These are phyloP conservation scores for Jamesozyma lodderae DNA, from an alignment of 805 yeast genomes.

Conservation along the genomic window DNA sequence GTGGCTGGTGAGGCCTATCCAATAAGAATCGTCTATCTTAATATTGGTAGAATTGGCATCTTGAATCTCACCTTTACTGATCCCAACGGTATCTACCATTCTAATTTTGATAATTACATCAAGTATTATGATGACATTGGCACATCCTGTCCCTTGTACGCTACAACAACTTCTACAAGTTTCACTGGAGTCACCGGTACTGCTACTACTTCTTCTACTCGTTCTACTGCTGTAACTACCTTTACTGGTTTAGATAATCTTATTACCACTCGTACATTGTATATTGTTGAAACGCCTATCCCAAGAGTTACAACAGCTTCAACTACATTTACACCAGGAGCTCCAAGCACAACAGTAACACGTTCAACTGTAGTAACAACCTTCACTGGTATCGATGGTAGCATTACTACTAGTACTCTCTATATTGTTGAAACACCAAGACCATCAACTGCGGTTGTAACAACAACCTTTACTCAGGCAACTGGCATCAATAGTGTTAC, in stretches of 20 bases:
- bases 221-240: background rate
- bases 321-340: too few relatives aligned
- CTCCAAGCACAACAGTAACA: background rate
- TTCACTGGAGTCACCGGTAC: too few relatives aligned
- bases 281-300: too few relatives aligned
- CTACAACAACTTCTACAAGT: background rate
- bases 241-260: background rate
- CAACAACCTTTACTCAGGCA: background rate
- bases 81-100: background rate
- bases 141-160: background rate
- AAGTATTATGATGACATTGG: background rate
- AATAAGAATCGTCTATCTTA: background rate
- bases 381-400: background rate
- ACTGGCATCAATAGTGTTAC: background rate
- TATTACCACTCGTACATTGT: too few relatives aligned
- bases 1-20: background rate
- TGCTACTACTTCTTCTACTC: background rate
- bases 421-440: background rate
- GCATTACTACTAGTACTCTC: background rate
- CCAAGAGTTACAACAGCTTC: too few relatives aligned
- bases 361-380: background rate
- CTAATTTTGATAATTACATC: background rate
- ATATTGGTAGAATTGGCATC: background rate
- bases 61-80: background rate
- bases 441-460: background rate